Evolutionary conservation across 495 filamentous ascomycete species (phyloP).

Genomic region (Wilcoxina mikolae): DNA sequence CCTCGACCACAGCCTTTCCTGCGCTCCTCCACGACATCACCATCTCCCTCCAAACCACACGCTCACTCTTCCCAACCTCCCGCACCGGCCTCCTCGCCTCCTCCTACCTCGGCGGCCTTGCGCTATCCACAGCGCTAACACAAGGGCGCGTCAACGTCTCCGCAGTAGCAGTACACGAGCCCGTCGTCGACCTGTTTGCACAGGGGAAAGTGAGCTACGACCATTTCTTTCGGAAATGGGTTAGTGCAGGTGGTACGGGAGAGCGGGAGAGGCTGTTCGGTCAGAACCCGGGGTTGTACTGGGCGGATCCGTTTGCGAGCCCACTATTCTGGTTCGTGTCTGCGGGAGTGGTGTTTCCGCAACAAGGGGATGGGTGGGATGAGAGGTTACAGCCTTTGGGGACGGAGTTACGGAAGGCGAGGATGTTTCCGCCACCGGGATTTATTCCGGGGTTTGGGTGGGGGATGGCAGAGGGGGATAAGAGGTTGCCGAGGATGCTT

Average conservation of each 20-base stretch:
- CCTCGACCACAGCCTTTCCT: not conserved
- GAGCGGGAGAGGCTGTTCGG: not conserved
- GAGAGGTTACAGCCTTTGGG: not conserved
- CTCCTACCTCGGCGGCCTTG: not conserved
- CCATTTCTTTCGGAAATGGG: not conserved
- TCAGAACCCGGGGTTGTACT: not conserved
- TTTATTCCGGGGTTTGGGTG: not conserved
- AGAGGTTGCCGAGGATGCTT: not conserved
- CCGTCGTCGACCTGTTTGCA: not conserved
- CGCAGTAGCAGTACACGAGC: not conserved
- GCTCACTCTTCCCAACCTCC: not conserved
- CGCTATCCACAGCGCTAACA: not conserved
- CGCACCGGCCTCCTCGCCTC: not conserved
- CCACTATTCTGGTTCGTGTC: not conserved
- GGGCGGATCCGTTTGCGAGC: not conserved
- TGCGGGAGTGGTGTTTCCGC: not conserved
- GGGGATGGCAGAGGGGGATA: not conserved
- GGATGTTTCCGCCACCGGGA: not conserved
- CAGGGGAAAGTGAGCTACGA: not conserved
- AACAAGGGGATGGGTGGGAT: not conserved
- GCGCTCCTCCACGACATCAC: not conserved
- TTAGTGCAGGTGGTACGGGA: not conserved
- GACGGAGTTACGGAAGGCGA: not conserved
- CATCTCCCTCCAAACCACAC: not conserved
- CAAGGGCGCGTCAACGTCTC: not conserved